Base-by-base conservation (phyloP, 148 eudicot species). In the Mesembryanthemum crystallinum region DNA sequence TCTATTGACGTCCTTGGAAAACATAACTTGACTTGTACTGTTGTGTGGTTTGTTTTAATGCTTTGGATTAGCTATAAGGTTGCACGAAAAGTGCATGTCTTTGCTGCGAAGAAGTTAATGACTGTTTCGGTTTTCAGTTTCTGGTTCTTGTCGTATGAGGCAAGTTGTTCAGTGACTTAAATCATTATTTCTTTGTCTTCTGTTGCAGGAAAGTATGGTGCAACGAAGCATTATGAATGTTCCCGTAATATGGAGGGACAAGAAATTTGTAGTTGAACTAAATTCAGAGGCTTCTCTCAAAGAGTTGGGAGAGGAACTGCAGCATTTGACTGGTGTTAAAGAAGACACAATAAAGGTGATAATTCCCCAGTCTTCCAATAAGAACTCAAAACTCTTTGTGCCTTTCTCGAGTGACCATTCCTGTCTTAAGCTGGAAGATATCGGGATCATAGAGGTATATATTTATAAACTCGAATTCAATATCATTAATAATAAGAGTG, bases 351-450 rank as follows among this genome's bases (percentile, higher is more conserved):
- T 94, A 76, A 82, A 88, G 27, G 83, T 91, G 54, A 90, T 94
- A 77, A 84, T 91, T 76, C 92, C 90, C 54, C 87, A 80, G 74
- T 76, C 85, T 57, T 77, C 84, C 14, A 72, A 60, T 39, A 89
- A 84, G 79, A 78, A 83, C 76, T 84, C 92, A 20, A 87, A 71
- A 63, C 72, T 91, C 79, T 72, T 94, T 58, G 75, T 55, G 73
- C 98, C 97, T 20, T 94, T 94, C 78, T 88, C 95, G 13, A 86
- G 80, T 14, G 97, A 87, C 60, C 93, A 94, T 73, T 85, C 93
- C 47, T 39, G 25, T 78, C 72, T 90, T 23, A 80, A 64, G 32
- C 73, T 94, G 81, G 86, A 80, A 69, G 88, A 85, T 61, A 61
- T 85, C 23, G 85, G 88, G 37, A 67, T 90, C 59, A 39, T 83